Conservation (phyloP, 495 filamentous ascomycete genomes). For the Lophiotrema nucula region DNA sequence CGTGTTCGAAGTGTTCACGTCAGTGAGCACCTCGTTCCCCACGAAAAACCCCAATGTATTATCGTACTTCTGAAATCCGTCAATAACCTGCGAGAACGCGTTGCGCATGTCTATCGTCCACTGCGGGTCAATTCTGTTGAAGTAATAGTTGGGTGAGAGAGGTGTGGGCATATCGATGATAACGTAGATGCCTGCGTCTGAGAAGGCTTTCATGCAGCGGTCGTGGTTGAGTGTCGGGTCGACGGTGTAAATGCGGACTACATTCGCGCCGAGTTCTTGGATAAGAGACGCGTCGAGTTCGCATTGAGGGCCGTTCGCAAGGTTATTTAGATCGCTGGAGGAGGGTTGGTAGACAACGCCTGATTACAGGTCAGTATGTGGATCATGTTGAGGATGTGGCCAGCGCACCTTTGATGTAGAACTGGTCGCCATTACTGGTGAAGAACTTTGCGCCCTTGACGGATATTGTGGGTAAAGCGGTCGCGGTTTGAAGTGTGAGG, state of each 20-base stretch:
- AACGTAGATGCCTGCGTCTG: constrained; percentile 25
- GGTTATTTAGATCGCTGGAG: background rate
- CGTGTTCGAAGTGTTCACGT: background rate
- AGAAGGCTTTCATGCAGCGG: constrained; percentile 26
- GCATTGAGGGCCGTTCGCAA: constrained; percentile 18
- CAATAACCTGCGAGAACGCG: constrained; percentile 21
- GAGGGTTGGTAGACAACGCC: constrained; percentile 8
- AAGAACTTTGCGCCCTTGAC: constrained; percentile 84
- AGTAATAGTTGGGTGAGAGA: background rate
- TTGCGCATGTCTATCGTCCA: constrained; percentile 19
- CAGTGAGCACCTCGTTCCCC: constrained; percentile 21
- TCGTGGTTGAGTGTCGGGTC: constrained; percentile 29
- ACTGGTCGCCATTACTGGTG: constrained; percentile 71
- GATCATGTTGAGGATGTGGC: background rate
- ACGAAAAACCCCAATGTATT: constrained; percentile 25
- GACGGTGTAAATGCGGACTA: constrained; percentile 20
- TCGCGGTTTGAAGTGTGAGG: background rate
- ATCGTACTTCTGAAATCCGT: constrained; percentile 28
- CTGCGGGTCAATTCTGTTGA: constrained; percentile 10
- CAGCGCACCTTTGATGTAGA: constrained; percentile 71
- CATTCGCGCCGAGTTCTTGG: constrained; percentile 21
- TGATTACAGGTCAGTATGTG: background rate
- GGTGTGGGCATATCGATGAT: constrained; percentile 22
- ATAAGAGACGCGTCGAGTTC: constrained; percentile 15
- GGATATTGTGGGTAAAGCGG: constrained; percentile 58